These are phyloP conservation scores for Huntiella moniliformis DNA, from an alignment of 2,329 filamentous ascomycete species.

Conservation along the genomic window DNA sequence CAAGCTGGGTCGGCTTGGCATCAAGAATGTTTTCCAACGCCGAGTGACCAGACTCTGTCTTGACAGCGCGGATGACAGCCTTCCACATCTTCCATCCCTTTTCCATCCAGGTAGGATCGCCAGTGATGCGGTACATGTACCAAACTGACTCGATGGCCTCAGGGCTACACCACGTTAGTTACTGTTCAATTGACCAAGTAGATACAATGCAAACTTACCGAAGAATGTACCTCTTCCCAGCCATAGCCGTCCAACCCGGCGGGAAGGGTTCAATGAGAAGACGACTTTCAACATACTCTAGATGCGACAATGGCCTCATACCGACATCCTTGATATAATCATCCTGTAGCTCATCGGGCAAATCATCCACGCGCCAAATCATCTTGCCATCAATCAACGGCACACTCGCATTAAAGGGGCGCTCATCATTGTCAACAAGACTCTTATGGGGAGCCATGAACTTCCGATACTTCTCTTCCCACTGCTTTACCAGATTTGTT, in stretches of 20 bases:
- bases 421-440: not conserved
- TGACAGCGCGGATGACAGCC: slow-evolving; percentile 46
- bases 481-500: slow-evolving; percentile 25
- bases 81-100: slow-evolving; percentile 77
- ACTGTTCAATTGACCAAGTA: not conserved
- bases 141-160: slow-evolving; percentile 80
- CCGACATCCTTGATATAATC: slow-evolving; percentile 9
- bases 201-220: slow-evolving; percentile 25
- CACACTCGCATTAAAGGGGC: not conserved
- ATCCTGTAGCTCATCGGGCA: not conserved
- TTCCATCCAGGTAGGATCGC: slow-evolving; percentile 55
- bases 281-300: slow-evolving; percentile 30
- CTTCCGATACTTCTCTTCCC: slow-evolving; percentile 9
- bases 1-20: slow-evolving; percentile 24
- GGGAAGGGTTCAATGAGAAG: slow-evolving; percentile 28
- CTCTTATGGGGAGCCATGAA: not conserved
- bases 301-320: slow-evolving; percentile 28
- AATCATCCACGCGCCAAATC: slow-evolving; percentile 6
- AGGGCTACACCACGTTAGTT: slow-evolving; percentile 31
- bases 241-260: slow-evolving; percentile 30
- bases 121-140: slow-evolving; percentile 81
- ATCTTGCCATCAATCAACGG: too few species aligned
- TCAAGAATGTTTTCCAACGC: slow-evolving; percentile 46
- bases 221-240: slow-evolving; percentile 36
- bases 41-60: slow-evolving; percentile 47